Conservation (phyloP, 164 flowering plant genomes). For the Aristolochia fimbriata region DNA sequence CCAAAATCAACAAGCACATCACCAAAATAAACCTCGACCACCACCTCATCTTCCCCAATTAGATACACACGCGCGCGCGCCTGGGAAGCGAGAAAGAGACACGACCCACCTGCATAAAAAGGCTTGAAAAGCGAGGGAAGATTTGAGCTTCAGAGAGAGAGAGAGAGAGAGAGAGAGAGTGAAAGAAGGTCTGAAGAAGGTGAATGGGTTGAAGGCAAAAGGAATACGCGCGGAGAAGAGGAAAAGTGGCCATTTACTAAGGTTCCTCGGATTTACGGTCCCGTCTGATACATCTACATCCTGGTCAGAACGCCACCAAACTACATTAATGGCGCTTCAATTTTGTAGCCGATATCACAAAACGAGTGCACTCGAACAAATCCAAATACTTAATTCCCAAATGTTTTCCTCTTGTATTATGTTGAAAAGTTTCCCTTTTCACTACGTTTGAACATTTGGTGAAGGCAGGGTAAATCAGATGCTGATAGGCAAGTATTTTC, state of each 20-base stretch:
- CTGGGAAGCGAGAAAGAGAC: constrained; percentile 9
- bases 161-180: constrained; percentile 2
- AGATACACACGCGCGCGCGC: not conserved
- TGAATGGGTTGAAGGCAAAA: not conserved
- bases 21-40: constrained; percentile 1
- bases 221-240: constrained; percentile 1
- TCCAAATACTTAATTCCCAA: constrained; percentile 8
- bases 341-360: not conserved
- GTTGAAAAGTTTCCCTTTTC: too few relatives aligned
- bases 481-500: too few relatives aligned
- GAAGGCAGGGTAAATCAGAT: too few relatives aligned
- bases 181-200: too few relatives aligned
- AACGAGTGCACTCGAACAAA: constrained; percentile 7
- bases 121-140: constrained; percentile 3
- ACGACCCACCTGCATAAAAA: constrained; percentile 4
- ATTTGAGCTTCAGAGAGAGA: not conserved
- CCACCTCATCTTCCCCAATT: constrained; percentile 10
- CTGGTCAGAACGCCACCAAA: constrained; percentile 13
- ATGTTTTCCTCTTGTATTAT: too few relatives aligned
- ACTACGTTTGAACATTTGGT: too few relatives aligned
- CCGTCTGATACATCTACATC: constrained; percentile 21
- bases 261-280: constrained; percentile 16
- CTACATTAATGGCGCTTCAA: constrained; percentile 16
- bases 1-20: constrained; percentile 8
- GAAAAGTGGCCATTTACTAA: constrained; percentile 5